phyloP scores from a whole-genome alignment of 495 filamentous ascomycete genomes.

The Penicillium maclennaniae region DNA sequence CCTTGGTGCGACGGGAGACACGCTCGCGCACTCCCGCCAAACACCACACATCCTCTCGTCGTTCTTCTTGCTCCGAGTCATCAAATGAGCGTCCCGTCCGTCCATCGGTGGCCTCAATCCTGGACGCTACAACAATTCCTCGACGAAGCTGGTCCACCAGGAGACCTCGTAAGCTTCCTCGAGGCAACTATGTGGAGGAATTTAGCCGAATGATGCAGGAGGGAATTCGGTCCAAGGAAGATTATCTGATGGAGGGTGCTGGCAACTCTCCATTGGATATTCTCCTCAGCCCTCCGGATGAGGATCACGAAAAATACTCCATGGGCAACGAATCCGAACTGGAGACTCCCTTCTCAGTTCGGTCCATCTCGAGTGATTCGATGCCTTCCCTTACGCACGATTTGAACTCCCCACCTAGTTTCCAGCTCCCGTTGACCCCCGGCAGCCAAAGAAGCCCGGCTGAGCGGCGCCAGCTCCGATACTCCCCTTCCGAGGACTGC shows the following conservation, averaged over 20 bases:
- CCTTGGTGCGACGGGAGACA: slow-evolving; percentile 18
- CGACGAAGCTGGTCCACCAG: slow-evolving; percentile 32
- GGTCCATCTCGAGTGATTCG: slow-evolving; percentile 57
- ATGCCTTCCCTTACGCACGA: slow-evolving; percentile 60
- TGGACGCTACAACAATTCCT: slow-evolving; percentile 45
- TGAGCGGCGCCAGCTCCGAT: slow-evolving; percentile 38
- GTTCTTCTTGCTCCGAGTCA: slow-evolving; percentile 32
- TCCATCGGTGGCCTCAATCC: slow-evolving; percentile 37
- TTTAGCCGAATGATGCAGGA: slow-evolving; percentile 44
- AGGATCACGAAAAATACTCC: slow-evolving; percentile 33
- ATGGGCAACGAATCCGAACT: slow-evolving; percentile 45
- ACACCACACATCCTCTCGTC: slow-evolving; percentile 19
- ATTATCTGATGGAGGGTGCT: slow-evolving; percentile 24
- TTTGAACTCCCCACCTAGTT: slow-evolving; percentile 43
- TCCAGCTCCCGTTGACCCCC: slow-evolving; percentile 33
- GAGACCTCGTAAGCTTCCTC: slow-evolving; percentile 35
- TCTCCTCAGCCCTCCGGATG: slow-evolving; percentile 45
- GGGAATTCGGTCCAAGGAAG: slow-evolving; percentile 33
- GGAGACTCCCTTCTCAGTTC: slow-evolving; percentile 39
- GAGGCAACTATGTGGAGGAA: slow-evolving; percentile 42
- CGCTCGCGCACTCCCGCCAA: slow-evolving; percentile 23
- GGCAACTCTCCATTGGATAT: slow-evolving; percentile 39
- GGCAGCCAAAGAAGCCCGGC: slow-evolving; percentile 36
- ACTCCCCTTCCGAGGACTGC: slow-evolving; percentile 51
- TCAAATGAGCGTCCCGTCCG: slow-evolving; percentile 33